Evolutionary conservation across 176 grass and related monocot genomes (phyloP), one percentile per base, ranked within the genome.

Genomic region (Zizania latifolia): DNA sequence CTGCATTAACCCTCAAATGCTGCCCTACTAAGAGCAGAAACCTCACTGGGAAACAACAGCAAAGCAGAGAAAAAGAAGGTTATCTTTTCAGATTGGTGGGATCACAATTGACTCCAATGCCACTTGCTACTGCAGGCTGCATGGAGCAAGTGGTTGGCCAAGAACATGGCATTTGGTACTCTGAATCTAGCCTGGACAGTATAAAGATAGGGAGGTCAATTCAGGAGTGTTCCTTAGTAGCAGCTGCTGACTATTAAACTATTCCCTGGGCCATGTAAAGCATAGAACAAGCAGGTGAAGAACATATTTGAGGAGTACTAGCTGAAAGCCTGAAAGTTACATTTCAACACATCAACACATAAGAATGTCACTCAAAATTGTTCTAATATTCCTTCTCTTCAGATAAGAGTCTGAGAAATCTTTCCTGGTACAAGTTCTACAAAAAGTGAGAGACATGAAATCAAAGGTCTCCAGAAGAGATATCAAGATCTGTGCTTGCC

Each of bases 61-160:
- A 34, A 72, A 43, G 19, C 30, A 26, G 62, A 70, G 22, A 38
- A 78, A 69, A 77, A 50, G 16, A 78, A 72, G 16, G n/a, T 73
- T 73, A 61, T 87, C 85, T 74, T 82, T 34, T 68, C 37, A 71
- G 56, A 54, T 11, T 17, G 24, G 71, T 75, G 81, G 71, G 62
- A 59, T 76, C 38, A 76, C 72, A 77, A 82, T 39, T 58, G 72
- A 77, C 34, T 61, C 61, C 16, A 65, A 58, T 65, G 58, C 38
- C 29, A 45, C 65, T 35, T 36, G 72, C 34, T 72, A 28, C 58
- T 59, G 30, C 73, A 58, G 54, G 63, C 58, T 68, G 38, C 39
- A 78, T 39, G 61, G 26, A 62, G 83, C 80, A 87, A 68, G 73
- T 87, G 85, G 67, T 58, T 68, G 68, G 85, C 66, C 27, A 35